Evolutionary conservation across 2,329 filamentous ascomycete genomes (phyloP), one percentile per base, ranked within the genome.

Genomic region (Geosmithia flava): DNA sequence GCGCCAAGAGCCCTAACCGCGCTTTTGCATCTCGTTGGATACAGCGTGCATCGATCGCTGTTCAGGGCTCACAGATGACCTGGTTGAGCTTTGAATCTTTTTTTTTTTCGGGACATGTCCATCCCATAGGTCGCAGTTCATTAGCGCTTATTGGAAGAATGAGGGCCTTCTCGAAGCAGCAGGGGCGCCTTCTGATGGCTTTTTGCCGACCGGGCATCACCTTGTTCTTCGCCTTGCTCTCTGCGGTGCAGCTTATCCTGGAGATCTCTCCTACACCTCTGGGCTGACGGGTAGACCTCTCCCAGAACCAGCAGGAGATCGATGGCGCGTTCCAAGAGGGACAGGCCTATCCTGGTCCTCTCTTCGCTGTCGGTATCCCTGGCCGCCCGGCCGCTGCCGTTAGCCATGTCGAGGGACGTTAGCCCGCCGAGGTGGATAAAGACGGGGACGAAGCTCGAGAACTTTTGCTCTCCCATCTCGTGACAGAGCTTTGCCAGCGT

Each of bases 371-470:
- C 15, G 6, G 33, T 11, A 13, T 37, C 33, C 33, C 13, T 37
- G 33, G 11, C 33, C 3, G 33, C 15, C 33, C 15, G 33, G 33
- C 11, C 33, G 33, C 20, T n/a, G 15, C n/a, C 8, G 19, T 16
- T 37, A 11, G 33, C 30, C 17, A 46, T 40, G 15, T 47, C 46
- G 7, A 41, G 13, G 11, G 41, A 37, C 11, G 30, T 42, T 7
- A 47, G 46, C 7, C 46, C 46, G 2, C 20, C 46, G 20, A 20
- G 20, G 37, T 47, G 39, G 8, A 47, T 20, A n/a, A 47, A 47
- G 46, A 47, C 16, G 15, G 46, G 46, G 17, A 42, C 46, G 19
- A 47, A 47, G 13, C 46, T 42, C 2, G 46, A 29, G n/a, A 47
- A 42, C 17, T 47, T 19, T 2, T 23, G 40, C 27, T 42, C 19